A percentile compares a stretch with the other conserved stretches of the same genome.
These are phyloP conservation scores for Singerocomus rubriflavus DNA, from an alignment of 1,284 basidiomycete genomes.

Conservation along the genomic window DNA sequence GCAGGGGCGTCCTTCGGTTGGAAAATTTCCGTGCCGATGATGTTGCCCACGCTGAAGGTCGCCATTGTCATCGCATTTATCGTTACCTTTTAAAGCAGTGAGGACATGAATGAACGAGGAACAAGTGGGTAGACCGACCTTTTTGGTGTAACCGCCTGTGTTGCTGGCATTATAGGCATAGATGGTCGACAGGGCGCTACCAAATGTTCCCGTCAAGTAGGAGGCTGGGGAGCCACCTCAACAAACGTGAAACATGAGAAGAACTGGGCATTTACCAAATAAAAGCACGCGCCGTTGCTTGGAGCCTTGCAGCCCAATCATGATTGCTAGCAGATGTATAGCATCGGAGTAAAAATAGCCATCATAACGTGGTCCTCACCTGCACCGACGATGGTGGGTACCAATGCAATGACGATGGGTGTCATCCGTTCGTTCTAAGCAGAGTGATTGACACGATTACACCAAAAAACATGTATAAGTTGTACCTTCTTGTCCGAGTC, in stretches of 20 bases:
- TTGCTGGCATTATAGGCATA: slow-evolving; percentile 70
- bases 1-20: slow-evolving; percentile 35
- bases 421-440: slow-evolving; percentile 57
- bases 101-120: not conserved
- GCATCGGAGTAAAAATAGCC: not conserved
- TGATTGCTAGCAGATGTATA: slow-evolving; percentile 39
- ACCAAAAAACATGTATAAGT: no score
- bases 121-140: slow-evolving; percentile 30
- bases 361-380: slow-evolving; percentile 31
- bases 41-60: slow-evolving; percentile 32
- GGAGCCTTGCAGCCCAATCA: slow-evolving; percentile 54
- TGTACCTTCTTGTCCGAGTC: no score
- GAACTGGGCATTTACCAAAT: slow-evolving; percentile 44
- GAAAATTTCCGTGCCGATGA: slow-evolving; percentile 34
- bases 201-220: slow-evolving; percentile 59
- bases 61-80: slow-evolving; percentile 33
- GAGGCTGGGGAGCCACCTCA: slow-evolving; percentile 35
- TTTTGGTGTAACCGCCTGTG: slow-evolving; percentile 67
- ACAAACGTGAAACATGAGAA: not conserved
- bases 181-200: slow-evolving; percentile 56
- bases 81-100: slow-evolving; percentile 25
- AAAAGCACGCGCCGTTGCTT: slow-evolving; percentile 52
- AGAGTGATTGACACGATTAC: no score
- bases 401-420: slow-evolving; percentile 57
- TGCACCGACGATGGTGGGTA: slow-evolving; percentile 61